These are phyloP conservation scores for Cladophialophora psammophila DNA, from an alignment of 2,329 filamentous ascomycete genomes.

Conservation along the genomic window DNA sequence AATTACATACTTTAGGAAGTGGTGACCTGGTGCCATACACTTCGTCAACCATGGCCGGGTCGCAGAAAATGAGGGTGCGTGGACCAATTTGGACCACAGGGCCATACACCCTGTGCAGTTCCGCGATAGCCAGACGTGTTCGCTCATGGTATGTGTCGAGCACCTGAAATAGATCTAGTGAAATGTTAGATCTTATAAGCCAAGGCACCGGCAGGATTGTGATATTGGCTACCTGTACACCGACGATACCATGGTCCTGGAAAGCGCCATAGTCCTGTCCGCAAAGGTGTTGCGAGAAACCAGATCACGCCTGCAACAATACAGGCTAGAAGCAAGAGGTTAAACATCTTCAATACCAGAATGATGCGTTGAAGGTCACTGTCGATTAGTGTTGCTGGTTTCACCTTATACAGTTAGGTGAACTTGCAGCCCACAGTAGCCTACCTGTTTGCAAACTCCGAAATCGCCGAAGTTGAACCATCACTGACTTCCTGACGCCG, in stretches of 20 bases:
- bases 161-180: constrained; percentile 8
- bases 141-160: constrained; percentile 15
- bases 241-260: background rate
- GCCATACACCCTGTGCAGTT: background rate
- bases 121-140: background rate
- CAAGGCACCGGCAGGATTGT: background rate
- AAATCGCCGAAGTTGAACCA: background rate
- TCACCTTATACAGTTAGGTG: background rate
- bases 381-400: background rate
- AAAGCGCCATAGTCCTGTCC: constrained; percentile 3
- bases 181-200: background rate
- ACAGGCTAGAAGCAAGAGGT: background rate
- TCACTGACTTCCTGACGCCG: no score
- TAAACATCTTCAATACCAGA: background rate
- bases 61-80: background rate
- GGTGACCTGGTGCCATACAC: background rate
- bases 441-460: background rate
- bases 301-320: background rate
- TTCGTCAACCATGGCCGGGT: constrained; percentile 3
- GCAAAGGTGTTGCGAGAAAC: background rate
- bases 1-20: background rate
- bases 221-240: background rate
- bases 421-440: background rate
- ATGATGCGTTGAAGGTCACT: background rate
- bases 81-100: background rate